phyloP scores from a whole-genome alignment of 2,329 filamentous ascomycete genomes.

The Arthrobotrys entomopaga region DNA sequence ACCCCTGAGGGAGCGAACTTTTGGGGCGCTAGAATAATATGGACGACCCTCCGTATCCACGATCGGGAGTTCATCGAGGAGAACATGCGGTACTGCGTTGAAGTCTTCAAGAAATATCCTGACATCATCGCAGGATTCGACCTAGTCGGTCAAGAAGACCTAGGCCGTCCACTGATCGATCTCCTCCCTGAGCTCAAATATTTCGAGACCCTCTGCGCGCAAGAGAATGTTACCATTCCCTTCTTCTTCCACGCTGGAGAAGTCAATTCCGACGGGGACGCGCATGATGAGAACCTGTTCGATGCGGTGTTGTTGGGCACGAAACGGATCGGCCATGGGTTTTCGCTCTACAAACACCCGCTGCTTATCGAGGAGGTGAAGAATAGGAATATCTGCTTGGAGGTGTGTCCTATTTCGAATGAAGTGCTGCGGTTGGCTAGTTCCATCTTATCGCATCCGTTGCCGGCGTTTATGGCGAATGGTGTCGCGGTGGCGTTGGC shows the following conservation, averaged over 20 bases:
- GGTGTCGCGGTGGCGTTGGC: conserved; percentile 85
- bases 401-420: conserved; percentile 91
- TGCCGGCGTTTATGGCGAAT: conserved; percentile 83
- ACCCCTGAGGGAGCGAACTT: conserved; percentile 77
- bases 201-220: conserved; percentile 86
- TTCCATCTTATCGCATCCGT: conserved; percentile 79
- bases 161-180: conserved; percentile 78
- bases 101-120: conserved; percentile 80
- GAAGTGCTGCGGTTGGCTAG: conserved; percentile 83
- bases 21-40: conserved; percentile 86
- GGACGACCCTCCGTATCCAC: conserved; percentile 76
- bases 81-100: conserved; percentile 87
- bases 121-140: conserved; percentile 87
- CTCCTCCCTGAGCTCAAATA: conserved; percentile 87
- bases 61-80: conserved; percentile 75
- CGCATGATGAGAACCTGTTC: conserved; percentile 84
- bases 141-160: conserved; percentile 86
- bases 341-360: conserved; percentile 90
- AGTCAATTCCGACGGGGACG: conserved; percentile 79
- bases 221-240: conserved; percentile 81
- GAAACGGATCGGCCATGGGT: conserved; percentile 87
- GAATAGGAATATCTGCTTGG: conserved; percentile 85
- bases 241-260: conserved; percentile 98
- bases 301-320: conserved; percentile 89
- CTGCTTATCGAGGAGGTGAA: conserved; percentile 88